These are phyloP conservation scores for Pinus tabuliformis DNA, from an alignment of 75 land plant species.

Conservation along the genomic window DNA sequence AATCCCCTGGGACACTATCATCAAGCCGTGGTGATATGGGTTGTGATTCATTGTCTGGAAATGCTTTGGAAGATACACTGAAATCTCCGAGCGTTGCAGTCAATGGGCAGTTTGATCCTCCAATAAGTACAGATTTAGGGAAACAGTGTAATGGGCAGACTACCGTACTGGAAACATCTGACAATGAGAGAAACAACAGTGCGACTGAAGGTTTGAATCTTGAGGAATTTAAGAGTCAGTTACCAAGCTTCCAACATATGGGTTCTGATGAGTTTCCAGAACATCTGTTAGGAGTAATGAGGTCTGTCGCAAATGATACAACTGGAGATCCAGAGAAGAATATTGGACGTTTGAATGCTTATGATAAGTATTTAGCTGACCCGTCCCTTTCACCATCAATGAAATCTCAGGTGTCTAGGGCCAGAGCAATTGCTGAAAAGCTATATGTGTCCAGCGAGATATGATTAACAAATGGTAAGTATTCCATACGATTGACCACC, in stretches of 20 bases:
- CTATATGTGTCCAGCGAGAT: slow-evolving; percentile 1
- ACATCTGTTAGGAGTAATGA: background rate
- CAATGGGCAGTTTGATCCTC: background rate
- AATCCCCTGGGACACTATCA: background rate
- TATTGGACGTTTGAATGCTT: slow-evolving; percentile 6
- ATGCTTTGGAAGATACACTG: background rate
- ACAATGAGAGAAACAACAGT: background rate
- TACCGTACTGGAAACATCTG: background rate
- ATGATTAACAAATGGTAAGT: background rate
- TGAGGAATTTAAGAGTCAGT: background rate
- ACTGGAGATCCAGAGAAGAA: background rate
- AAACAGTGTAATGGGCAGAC: background rate
- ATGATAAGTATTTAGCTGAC: slow-evolving; percentile 13
- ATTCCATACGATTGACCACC: slow-evolving; percentile 5
- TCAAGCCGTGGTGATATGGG: slow-evolving; percentile 2
- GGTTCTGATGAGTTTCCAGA: background rate
- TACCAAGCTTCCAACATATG: background rate
- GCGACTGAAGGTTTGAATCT: background rate
- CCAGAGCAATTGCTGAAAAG: slow-evolving; percentile 13
- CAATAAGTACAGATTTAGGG: background rate
- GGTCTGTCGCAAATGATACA: background rate
- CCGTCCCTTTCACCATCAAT: slow-evolving; percentile 9
- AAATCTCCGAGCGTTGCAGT: background rate
- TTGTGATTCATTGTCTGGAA: background rate
- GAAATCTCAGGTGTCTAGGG: slow-evolving; percentile 16